Base-by-base conservation (phyloP, 495 filamentous ascomycete species). In the Penicillium mononematosum region DNA sequence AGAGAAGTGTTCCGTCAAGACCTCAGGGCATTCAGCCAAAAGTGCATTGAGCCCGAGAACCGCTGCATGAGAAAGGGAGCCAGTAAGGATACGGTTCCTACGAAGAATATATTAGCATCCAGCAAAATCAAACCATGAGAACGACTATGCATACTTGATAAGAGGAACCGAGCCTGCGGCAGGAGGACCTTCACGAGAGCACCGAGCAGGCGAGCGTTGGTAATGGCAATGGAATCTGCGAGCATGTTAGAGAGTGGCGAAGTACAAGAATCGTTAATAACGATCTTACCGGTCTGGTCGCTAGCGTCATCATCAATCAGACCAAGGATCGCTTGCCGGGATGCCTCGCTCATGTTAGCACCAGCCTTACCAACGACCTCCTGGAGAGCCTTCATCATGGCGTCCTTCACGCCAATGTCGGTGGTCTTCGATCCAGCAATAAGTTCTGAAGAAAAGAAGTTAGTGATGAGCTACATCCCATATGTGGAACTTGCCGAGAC, bases 351-450 rank as follows among this genome's bases (percentile, higher is more conserved):
- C 94, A 98, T 98, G 69, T 93, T 97, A 20, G 75, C 75, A 27
- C 95, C 94, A 10, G 92, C 92, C 74, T 96, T 97, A 73, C 91
- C 92, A 50, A 98, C 85, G 24, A 98, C 94, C 67, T 98, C 94
- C 66, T 92, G 96, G 42, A 98, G 76, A 5, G 95, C 94, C 78
- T 96, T 96, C 59, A 98, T 82, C 94, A 98, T 98, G 16, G 94
- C 94, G 68, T 90, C 94, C 74, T 84, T 89, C 54, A 98, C 94
- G 45, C 94, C 95, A 16, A 82, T 53, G 70, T 98, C 95, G 3
- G 85, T 73, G 0, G 95, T 96, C 77, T 92, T 96, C 2, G 92
- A 92, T 11, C 94, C 94, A 25, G 94, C 86, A 25, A 98, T 92
- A 49, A 98, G 82, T 70, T 98, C 94, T 61, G 82, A 16, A 39